Conservation (phyloP, 2,329 filamentous ascomycete species). For the Verticillium nonalfalfae region DNA sequence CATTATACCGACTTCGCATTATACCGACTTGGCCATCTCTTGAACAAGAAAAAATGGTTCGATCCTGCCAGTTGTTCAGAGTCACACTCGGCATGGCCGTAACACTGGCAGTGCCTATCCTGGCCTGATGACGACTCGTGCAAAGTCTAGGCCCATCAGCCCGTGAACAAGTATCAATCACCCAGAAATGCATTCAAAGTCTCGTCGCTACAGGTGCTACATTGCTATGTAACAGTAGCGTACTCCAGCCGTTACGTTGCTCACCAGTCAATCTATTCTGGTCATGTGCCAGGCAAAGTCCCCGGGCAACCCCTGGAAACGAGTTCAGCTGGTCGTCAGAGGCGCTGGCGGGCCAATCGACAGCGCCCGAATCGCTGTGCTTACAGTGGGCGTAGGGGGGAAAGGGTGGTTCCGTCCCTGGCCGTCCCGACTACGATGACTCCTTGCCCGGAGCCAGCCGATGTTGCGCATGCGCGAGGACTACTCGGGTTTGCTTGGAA, state of each 20-base stretch:
- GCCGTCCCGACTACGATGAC: constrained; percentile 5
- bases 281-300: background rate
- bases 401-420: background rate
- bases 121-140: background rate
- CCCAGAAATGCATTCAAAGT: background rate
- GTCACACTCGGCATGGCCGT: background rate
- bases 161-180: background rate
- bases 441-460: background rate
- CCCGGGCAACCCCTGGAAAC: background rate
- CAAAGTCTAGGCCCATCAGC: background rate
- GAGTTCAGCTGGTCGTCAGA: background rate
- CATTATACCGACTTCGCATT: background rate
- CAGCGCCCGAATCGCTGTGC: background rate
- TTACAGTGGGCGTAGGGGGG: background rate
- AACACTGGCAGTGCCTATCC: background rate
- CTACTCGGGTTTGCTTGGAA: constrained; percentile 1
- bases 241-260: background rate
- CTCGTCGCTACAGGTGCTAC: background rate
- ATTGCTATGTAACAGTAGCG: background rate
- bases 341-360: constrained; percentile 4
- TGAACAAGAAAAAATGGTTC: background rate
- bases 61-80: background rate
- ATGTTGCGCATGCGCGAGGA: constrained; percentile 2
- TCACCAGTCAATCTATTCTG: background rate
- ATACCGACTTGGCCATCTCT: background rate